phyloP scores from a whole-genome alignment of 2,329 filamentous ascomycete species.

The Fusarium marasasianum region DNA sequence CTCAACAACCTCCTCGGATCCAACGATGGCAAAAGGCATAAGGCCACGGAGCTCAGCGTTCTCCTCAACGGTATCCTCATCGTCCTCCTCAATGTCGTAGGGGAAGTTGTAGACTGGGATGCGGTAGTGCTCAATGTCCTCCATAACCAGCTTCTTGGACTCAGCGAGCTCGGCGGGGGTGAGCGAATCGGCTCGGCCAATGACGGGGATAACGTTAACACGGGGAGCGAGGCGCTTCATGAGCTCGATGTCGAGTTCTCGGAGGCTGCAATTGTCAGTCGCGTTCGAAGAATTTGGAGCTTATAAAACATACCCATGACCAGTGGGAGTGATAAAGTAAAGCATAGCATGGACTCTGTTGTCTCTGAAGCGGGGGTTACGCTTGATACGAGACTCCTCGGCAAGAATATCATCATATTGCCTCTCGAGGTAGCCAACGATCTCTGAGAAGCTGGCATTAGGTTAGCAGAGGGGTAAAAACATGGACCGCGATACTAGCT shows the following conservation, averaged over 20 bases:
- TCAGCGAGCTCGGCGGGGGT: slow-evolving; percentile 96
- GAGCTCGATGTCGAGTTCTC: slow-evolving; percentile 98
- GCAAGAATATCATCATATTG: slow-evolving; percentile 99
- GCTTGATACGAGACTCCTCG: slow-evolving; percentile 99
- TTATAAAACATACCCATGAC: slow-evolving; percentile 76
- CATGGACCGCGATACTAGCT: slow-evolving; percentile 33
- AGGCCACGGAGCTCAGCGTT: slow-evolving; percentile 96
- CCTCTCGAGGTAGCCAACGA: slow-evolving; percentile 97
- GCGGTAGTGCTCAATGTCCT: slow-evolving; percentile 99
- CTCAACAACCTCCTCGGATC: slow-evolving; percentile 94
- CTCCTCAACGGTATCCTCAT: slow-evolving; percentile 99
- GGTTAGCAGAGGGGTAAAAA: slow-evolving; percentile 12
- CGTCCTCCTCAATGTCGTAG: slow-evolving; percentile 99
- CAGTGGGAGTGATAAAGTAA: slow-evolving; percentile 99
- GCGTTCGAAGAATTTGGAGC: neutral
- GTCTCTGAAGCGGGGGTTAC: slow-evolving; percentile 99
- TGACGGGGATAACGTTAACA: slow-evolving; percentile 98
- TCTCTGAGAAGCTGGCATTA: slow-evolving; percentile 84
- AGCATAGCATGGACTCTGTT: slow-evolving; percentile 98
- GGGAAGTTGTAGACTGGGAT: slow-evolving; percentile 99
- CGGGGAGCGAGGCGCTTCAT: slow-evolving; percentile 99
- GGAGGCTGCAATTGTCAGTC: slow-evolving; percentile 70
- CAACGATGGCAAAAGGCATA: slow-evolving; percentile 99
- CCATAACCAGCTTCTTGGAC: slow-evolving; percentile 99
- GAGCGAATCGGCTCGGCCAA: slow-evolving; percentile 97